phyloP scores from a whole-genome alignment of 495 filamentous ascomycete genomes.

The Tuber borchii region DNA sequence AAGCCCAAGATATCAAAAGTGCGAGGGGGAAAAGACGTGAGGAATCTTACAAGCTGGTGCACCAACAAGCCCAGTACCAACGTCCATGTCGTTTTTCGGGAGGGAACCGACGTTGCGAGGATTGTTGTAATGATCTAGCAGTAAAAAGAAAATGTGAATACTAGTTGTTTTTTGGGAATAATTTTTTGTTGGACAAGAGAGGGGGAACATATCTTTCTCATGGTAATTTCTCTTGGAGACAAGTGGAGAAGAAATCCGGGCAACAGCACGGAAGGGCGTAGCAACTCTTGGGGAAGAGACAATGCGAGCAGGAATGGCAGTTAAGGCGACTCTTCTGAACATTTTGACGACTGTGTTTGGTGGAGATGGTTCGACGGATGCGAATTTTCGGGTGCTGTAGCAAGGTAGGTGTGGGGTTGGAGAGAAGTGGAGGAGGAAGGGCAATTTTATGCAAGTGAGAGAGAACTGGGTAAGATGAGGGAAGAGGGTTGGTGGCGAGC shows the following conservation, averaged over 20 bases:
- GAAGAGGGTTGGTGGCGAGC: conserved; percentile 25
- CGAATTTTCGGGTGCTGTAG: conserved; percentile 10
- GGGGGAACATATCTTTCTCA: conserved; percentile 38
- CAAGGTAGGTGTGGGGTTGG: conserved; percentile 5
- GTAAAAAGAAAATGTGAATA: conserved; percentile 22
- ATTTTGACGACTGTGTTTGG: conserved; percentile 11
- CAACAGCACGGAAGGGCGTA: conserved; percentile 9
- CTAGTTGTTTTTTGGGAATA: conserved; percentile 19
- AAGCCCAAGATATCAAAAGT: neutral
- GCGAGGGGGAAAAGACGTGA: neutral
- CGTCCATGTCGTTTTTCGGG: conserved; percentile 72
- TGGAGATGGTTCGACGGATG: conserved; percentile 2
- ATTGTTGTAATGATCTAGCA: conserved; percentile 89
- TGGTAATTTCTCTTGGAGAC: conserved; percentile 29
- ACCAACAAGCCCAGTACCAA: conserved; percentile 95
- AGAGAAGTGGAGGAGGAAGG: conserved; percentile 12
- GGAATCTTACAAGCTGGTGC: conserved; percentile 59
- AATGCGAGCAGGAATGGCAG: conserved; percentile 20
- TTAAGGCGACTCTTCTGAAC: conserved; percentile 26
- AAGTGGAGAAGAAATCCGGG: conserved; percentile 16
- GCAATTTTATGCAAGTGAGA: conserved; percentile 29
- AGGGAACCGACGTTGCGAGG: conserved; percentile 94
- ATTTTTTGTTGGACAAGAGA: neutral
- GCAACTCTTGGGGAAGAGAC: conserved; percentile 13
- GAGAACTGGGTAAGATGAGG: conserved; percentile 14